A percentile compares a stretch with the other conserved stretches of the same genome.
Conservation (phyloP, 345 rosid species). For the Linum tenue region DNA sequence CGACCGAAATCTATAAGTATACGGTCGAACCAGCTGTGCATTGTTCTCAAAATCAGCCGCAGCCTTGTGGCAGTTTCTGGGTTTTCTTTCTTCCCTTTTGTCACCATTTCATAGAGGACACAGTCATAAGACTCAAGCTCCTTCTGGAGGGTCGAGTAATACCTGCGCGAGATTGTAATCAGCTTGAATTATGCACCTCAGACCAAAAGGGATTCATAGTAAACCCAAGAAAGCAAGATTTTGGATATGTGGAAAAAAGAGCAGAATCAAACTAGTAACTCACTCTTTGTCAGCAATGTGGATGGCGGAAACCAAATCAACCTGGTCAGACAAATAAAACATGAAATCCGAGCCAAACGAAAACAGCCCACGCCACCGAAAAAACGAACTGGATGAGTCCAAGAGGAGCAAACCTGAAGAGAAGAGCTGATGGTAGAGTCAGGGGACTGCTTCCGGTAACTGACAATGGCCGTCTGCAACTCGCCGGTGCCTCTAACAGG, state of each 20-base stretch:
- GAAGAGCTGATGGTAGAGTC: slow-evolving; percentile 72
- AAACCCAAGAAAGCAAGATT: neutral
- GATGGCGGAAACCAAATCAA: slow-evolving; percentile 88
- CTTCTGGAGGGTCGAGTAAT: slow-evolving; percentile 69
- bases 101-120: slow-evolving; percentile 90
- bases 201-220: neutral
- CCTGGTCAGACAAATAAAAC: slow-evolving; percentile 23
- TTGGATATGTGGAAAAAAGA: neutral
- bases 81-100: slow-evolving; percentile 55
- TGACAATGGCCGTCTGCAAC: slow-evolving; percentile 83
- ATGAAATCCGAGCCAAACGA: too few species aligned
- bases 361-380: too few species aligned
- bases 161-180: slow-evolving; percentile 29
- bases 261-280: slow-evolving; percentile 5
- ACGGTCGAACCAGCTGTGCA: too few species aligned
- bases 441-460: slow-evolving; percentile 66
- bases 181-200: too few species aligned
- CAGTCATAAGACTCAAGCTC: slow-evolving; percentile 78
- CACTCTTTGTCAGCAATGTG: slow-evolving; percentile 93
- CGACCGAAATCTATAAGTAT: slow-evolving; percentile 59
- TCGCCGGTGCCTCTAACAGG: slow-evolving; percentile 30
- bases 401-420: slow-evolving; percentile 40
- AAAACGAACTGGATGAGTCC: neutral
- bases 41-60: slow-evolving; percentile 40
- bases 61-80: slow-evolving; percentile 31